These are phyloP conservation scores for Mycena latifolia DNA, from an alignment of 768 basidiomycete species.

Conservation along the genomic window DNA sequence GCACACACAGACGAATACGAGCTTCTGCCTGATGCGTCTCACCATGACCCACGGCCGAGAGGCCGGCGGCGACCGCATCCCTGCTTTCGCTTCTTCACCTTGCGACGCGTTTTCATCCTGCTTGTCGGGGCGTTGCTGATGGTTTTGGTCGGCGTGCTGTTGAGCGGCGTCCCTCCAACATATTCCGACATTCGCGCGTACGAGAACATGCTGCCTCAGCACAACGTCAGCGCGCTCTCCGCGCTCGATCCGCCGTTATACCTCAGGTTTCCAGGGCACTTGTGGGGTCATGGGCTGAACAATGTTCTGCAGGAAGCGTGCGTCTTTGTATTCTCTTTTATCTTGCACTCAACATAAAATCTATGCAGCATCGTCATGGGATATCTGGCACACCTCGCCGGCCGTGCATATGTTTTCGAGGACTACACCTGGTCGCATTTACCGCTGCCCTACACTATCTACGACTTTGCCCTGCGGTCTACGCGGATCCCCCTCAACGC, in stretches of 20 bases:
- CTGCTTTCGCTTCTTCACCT: slow-evolving; percentile 38
- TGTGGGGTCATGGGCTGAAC: slow-evolving; percentile 74
- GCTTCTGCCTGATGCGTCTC: slow-evolving; percentile 29
- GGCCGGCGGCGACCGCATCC: slow-evolving; percentile 24
- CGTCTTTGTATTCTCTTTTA: slow-evolving; percentile 39
- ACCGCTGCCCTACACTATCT: slow-evolving; percentile 66
- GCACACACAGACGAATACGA: slow-evolving; percentile 30
- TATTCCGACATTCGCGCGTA: slow-evolving; percentile 51
- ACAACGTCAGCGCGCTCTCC: slow-evolving; percentile 41
- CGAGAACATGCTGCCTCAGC: slow-evolving; percentile 54
- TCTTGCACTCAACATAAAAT: neutral
- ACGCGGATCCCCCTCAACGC: slow-evolving; percentile 69
- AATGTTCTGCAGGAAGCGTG: slow-evolving; percentile 74
- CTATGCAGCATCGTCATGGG: slow-evolving; percentile 58
- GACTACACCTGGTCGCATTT: slow-evolving; percentile 72
- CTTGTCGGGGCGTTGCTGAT: slow-evolving; percentile 38
- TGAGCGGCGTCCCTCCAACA: slow-evolving; percentile 54
- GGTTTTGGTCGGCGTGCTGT: slow-evolving; percentile 44
- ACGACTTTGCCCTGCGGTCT: slow-evolving; percentile 65
- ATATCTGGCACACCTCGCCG: slow-evolving; percentile 62
- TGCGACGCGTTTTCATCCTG: slow-evolving; percentile 44
- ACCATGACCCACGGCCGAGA: slow-evolving; percentile 28
- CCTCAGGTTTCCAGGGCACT: slow-evolving; percentile 64
- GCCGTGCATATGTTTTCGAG: slow-evolving; percentile 72
- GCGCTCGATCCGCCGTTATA: slow-evolving; percentile 45